Percentiles rank a stretch among this genome's conserved stretches.
Evolutionary conservation across 108 stramenopile genomes (phyloP).

Genomic region (Epithemia pelagica): DNA sequence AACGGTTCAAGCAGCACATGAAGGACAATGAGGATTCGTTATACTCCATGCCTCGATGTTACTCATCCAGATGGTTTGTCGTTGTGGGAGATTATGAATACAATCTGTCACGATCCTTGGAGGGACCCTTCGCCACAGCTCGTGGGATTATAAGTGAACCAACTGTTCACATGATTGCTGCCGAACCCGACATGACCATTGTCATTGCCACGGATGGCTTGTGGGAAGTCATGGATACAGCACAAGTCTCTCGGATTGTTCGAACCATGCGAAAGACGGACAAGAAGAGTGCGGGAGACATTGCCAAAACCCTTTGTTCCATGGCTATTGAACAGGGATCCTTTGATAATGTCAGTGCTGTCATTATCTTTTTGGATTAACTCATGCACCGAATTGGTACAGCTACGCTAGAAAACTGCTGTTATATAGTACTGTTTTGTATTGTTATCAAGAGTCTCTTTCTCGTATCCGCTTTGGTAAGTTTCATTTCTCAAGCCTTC

Average conservation of each 20-base stretch:
- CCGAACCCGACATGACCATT: conserved; percentile 32
- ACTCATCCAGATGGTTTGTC: conserved; percentile 39
- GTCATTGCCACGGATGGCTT: conserved; percentile 73
- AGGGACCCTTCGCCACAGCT: conserved; percentile 68
- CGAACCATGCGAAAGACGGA: conserved; percentile 31
- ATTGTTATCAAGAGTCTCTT: no score
- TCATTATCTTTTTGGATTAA: conserved; percentile 57
- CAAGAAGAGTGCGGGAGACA: conserved; percentile 34
- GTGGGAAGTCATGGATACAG: conserved; percentile 75
- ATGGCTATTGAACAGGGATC: conserved; percentile 71
- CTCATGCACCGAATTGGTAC: no score
- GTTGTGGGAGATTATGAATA: conserved; percentile 68
- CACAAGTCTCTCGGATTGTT: conserved; percentile 59
- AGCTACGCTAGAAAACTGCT: no score
- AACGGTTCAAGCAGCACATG: conserved; percentile 41
- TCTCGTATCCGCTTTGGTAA: no score
- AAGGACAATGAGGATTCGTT: conserved; percentile 27
- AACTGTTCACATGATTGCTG: conserved; percentile 35
- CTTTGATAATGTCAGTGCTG: conserved; percentile 66
- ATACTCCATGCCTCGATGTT: conserved; percentile 59
- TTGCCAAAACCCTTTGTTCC: conserved; percentile 55
- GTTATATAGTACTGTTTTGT: no score
- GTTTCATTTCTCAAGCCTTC: no score
- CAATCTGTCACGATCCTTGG: conserved; percentile 54
- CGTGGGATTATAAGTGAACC: conserved; percentile 70